These are phyloP conservation scores for Microdochium bolleyi DNA, from an alignment of 2,329 filamentous ascomycete species.

Conservation along the genomic window DNA sequence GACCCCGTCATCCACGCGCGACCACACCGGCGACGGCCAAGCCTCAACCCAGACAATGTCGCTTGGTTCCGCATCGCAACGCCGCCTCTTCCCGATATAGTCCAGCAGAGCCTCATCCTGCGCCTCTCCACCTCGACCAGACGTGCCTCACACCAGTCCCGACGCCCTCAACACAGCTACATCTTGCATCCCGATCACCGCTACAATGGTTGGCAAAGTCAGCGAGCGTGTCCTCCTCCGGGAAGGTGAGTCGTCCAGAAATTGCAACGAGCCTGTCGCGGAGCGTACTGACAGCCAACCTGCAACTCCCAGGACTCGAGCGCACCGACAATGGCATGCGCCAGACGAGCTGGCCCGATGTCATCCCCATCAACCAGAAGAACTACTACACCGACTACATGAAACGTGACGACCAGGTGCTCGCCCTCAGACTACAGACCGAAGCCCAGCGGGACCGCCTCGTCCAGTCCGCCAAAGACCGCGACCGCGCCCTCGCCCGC, in stretches of 20 bases:
- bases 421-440: constrained; percentile 79
- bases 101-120: too few relatives aligned
- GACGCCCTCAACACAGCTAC: background rate
- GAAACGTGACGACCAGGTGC: constrained; percentile 94
- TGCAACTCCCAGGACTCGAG: constrained; percentile 63
- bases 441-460: constrained; percentile 80
- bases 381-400: constrained; percentile 99
- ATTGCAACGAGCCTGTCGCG: background rate
- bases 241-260: constrained; percentile 41
- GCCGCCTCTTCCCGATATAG: too few relatives aligned
- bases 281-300: background rate
- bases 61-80: too few relatives aligned
- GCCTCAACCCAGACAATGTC: too few relatives aligned
- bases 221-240: constrained; percentile 56
- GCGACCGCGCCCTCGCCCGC: constrained; percentile 76
- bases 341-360: constrained; percentile 85
- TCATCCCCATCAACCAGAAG: constrained; percentile 95
- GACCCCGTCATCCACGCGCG: too few relatives aligned
- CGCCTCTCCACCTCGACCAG: too few relatives aligned
- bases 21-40: too few relatives aligned
- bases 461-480: constrained; percentile 79
- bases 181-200: background rate
- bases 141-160: background rate
- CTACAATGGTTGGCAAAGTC: constrained; percentile 54
- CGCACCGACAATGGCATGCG: constrained; percentile 98